Percentiles rank a stretch among this genome's conserved stretches.
Evolutionary conservation across 805 yeast genomes (phyloP).

Genomic region (Wickerhamiella nectarea): DNA sequence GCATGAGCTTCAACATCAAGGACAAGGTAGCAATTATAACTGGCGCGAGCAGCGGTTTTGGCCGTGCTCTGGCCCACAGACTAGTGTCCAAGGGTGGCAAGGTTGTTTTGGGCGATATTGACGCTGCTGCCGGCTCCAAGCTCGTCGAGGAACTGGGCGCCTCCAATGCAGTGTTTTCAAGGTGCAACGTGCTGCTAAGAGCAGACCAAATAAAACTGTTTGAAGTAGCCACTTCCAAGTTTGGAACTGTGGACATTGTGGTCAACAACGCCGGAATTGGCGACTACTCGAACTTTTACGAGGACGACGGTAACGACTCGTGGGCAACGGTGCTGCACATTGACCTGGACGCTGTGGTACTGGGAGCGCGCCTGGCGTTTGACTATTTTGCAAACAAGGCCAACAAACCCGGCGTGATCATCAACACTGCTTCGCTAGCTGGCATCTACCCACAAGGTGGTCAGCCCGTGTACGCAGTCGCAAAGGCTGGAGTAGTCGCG

Average conservation of each 20-base stretch:
- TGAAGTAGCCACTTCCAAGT: slow-evolving; percentile 56
- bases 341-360: slow-evolving; percentile 6
- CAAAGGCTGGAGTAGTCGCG: slow-evolving; percentile 5
- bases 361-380: slow-evolving; percentile 6
- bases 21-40: slow-evolving; percentile 83
- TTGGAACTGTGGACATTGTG: slow-evolving; percentile 72
- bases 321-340: slow-evolving; percentile 4
- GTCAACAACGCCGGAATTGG: slow-evolving; percentile 91
- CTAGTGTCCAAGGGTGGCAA: slow-evolving; percentile 88
- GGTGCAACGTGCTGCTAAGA: slow-evolving; percentile 3
- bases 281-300: slow-evolving; percentile 32
- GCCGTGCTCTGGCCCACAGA: slow-evolving; percentile 73
- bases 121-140: slow-evolving; percentile 25
- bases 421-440: slow-evolving; percentile 9
- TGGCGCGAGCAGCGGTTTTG: slow-evolving; percentile 95
- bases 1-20: slow-evolving; percentile 30
- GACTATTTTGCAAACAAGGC: slow-evolving; percentile 9
- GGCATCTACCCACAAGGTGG: slow-evolving; percentile 9
- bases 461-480: slow-evolving; percentile 7
- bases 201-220: slow-evolving; percentile 21
- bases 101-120: slow-evolving; percentile 70
- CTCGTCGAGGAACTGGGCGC: slow-evolving; percentile 1
- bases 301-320: slow-evolving; percentile 37
- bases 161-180: slow-evolving; percentile 2
- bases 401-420: slow-evolving; percentile 2